Evolutionary conservation across 148 eudicot genomes (phyloP).

Genomic region (Rhododendron vialii): DNA sequence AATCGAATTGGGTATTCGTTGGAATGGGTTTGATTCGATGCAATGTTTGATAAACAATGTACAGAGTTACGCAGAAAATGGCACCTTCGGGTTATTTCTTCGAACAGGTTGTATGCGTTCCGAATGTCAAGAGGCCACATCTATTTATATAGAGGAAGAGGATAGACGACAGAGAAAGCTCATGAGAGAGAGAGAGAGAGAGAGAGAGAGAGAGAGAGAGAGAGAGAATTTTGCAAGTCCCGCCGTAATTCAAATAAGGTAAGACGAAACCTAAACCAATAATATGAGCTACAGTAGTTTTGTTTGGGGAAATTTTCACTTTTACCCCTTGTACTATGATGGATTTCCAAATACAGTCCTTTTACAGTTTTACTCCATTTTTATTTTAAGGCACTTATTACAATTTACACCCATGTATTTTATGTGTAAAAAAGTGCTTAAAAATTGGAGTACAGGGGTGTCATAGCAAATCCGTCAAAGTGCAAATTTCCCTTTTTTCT

Average conservation of each 20-base stretch:
- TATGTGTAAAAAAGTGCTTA: too few relatives aligned
- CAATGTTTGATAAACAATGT: neutral
- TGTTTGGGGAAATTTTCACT: too few relatives aligned
- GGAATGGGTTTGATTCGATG: neutral
- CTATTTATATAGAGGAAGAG: neutral
- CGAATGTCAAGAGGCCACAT: neutral
- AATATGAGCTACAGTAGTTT: too few relatives aligned
- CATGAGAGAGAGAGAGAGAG: neutral
- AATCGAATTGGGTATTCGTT: slow-evolving; percentile 14
- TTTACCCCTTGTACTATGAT: too few relatives aligned
- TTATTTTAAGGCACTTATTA: too few relatives aligned
- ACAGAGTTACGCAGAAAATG: neutral
- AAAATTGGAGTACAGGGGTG: too few relatives aligned
- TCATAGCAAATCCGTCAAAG: too few relatives aligned
- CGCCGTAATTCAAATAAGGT: neutral
- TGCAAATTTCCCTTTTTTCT: too few relatives aligned
- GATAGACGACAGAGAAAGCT: neutral
- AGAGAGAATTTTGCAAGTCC: neutral
- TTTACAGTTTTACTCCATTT: too few relatives aligned
- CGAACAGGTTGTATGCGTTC: slow-evolving; percentile 35
- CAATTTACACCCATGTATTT: too few relatives aligned
- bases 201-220: neutral
- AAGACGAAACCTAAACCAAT: too few relatives aligned
- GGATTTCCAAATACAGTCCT: too few relatives aligned
- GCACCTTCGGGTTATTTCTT: slow-evolving; percentile 19